Base-by-base conservation (phyloP, 805 yeast genomes). In the Saccharomyces eubayanus region DNA sequence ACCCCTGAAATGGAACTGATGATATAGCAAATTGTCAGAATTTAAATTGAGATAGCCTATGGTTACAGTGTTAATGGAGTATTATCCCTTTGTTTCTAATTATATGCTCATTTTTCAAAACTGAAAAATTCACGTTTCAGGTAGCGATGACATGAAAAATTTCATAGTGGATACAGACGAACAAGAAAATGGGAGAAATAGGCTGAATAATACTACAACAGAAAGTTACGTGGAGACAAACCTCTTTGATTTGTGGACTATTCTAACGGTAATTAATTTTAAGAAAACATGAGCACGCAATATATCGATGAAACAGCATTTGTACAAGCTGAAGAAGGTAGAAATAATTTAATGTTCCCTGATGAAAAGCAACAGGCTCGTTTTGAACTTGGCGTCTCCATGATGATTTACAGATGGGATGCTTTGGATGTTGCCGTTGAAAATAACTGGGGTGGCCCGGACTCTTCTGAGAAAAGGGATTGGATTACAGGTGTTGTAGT, bases 401-500 rank as follows among this genome's bases (percentile, higher is more conserved):
- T 91, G 96, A 83, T 87, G 36, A 72, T 94, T n/a, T 82, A 91
- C 68, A 77, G 79, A 55, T 94, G 99, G 99, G 94, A 90, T 55
- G 90, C 87, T 27, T 74, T 94, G 51, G 77, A 80, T 48, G 85
- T 87, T 1, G 99, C 99, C 0, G 98, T 94, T 9, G 95, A 82
- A 5, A 89, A 88, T 67, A 75, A 77, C 30, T 94, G 99, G 98
- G 99, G 99, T 55, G 99, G 99, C 1, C 83, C 96, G 12, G 87
- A 88, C 36, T 85, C 96, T 12, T 81, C 78, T 0, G 97, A 88
- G 41, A 94, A 94, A 69, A 78, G 99, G 65, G 99, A 94, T 68
- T 94, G 99, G 99, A 78, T 92, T 58, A 81, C 88, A 4, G 95
- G 89, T 4, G 73, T 88, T 12, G 81, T 92, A 2, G 79, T 90